Evolutionary conservation across 768 basidiomycete genomes (phyloP).

Genomic region (Psilocybe cubensis): DNA sequence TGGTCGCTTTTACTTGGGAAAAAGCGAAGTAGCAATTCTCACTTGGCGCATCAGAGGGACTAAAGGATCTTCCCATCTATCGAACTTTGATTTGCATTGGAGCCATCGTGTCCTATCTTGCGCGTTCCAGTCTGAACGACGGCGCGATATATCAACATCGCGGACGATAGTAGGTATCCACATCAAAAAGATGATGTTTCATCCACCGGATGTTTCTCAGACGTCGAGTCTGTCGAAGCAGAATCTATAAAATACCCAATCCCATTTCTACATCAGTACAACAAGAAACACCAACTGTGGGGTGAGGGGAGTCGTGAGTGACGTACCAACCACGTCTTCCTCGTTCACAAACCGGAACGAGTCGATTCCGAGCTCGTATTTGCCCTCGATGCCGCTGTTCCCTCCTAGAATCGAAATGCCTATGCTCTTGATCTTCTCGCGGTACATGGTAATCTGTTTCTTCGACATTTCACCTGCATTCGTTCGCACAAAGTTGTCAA

Average conservation of each 20-base stretch:
- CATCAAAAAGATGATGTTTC: conserved; percentile 2
- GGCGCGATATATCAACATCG: too few species aligned
- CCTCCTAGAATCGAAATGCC: conserved; percentile 90
- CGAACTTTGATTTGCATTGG: not conserved
- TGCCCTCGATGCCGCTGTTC: conserved; percentile 72
- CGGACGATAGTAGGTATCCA: not conserved
- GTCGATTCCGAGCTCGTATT: conserved; percentile 84
- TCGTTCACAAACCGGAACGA: conserved; percentile 83
- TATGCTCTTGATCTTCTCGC: conserved; percentile 75
- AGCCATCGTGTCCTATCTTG: not conserved
- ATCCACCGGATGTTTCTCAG: conserved; percentile 2
- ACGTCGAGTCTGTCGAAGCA: not conserved
- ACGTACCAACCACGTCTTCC: conserved; percentile 51
- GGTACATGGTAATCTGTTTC: conserved; percentile 75
- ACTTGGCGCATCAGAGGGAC: too few species aligned
- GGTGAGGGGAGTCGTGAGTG: conserved; percentile 21
- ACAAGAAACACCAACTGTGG: not conserved
- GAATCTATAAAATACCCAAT: not conserved
- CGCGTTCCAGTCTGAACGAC: not conserved
- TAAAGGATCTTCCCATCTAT: too few species aligned
- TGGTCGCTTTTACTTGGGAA: not conserved
- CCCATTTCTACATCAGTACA: not conserved
- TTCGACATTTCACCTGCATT: conserved; percentile 73
- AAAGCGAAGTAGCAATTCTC: too few species aligned
- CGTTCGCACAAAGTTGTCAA: conserved; percentile 74